phyloP scores from a whole-genome alignment of 2,329 filamentous ascomycete genomes.

The Fusarium zealandicum region DNA sequence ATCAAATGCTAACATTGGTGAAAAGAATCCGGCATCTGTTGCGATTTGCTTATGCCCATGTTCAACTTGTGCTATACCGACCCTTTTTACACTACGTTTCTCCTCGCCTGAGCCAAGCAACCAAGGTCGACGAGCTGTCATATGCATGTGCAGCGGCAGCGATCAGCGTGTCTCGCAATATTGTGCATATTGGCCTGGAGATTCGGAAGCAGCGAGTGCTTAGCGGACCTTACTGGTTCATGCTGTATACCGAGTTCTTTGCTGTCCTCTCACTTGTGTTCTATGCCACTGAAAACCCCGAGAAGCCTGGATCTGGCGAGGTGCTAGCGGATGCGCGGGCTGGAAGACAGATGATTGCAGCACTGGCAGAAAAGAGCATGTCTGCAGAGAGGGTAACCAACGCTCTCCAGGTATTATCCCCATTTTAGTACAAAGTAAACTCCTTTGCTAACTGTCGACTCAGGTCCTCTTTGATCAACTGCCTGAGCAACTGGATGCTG shows the following conservation, averaged over 20 bases:
- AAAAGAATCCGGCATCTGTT: constrained; percentile 74
- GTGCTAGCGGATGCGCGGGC: constrained; percentile 85
- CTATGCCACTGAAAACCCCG: constrained; percentile 80
- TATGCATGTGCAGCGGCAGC: constrained; percentile 75
- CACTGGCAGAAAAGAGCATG: constrained; percentile 82
- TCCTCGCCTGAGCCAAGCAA: constrained; percentile 62
- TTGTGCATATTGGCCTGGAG: constrained; percentile 80
- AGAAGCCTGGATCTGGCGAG: constrained; percentile 76
- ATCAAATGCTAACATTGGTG: constrained; percentile 10
- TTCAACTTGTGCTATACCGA: constrained; percentile 82
- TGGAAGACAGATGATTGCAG: constrained; percentile 82
- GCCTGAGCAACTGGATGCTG: constrained; percentile 72
- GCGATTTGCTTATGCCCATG: constrained; percentile 81
- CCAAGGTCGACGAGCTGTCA: constrained; percentile 74
- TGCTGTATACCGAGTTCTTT: constrained; percentile 84
- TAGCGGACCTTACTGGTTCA: constrained; percentile 88
- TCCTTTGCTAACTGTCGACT: constrained; percentile 24
- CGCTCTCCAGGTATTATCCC: constrained; percentile 72
- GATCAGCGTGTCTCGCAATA: constrained; percentile 71
- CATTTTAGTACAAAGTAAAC: constrained; percentile 7
- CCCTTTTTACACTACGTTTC: constrained; percentile 87
- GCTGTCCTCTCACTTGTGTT: constrained; percentile 81
- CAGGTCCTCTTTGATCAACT: constrained; percentile 85
- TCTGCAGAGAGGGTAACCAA: constrained; percentile 86
- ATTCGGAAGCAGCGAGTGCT: constrained; percentile 78